phyloP scores from a whole-genome alignment of 257 asterid species.

The Apocynum venetum region DNA sequence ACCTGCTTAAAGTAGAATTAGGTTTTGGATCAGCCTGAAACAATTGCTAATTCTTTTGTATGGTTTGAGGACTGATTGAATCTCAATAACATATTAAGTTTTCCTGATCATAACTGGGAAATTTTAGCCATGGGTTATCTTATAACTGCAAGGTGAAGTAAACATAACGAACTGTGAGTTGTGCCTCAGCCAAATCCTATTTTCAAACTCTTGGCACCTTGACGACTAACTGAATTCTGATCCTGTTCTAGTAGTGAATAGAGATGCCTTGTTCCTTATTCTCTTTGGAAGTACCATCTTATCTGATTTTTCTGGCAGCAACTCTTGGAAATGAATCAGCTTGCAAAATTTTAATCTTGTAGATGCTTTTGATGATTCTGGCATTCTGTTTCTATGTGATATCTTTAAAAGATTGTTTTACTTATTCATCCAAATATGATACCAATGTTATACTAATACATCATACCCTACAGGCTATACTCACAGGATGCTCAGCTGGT shows the following conservation, averaged over 20 bases:
- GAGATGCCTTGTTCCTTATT: not conserved
- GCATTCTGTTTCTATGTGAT: not conserved
- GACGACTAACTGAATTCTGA: not conserved
- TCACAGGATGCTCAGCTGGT: slow-evolving; percentile 98
- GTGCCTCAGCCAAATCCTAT: not conserved
- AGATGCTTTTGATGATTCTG: not conserved
- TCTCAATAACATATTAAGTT: not conserved
- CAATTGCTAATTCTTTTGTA: not conserved
- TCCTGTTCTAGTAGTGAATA: not conserved
- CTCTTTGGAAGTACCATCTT: not conserved
- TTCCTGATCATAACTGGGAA: not conserved
- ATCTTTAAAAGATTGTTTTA: not conserved
- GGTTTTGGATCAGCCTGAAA: not conserved
- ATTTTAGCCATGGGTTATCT: not conserved
- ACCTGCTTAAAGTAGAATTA: not conserved
- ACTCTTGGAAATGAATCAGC: not conserved
- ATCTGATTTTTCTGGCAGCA: not conserved
- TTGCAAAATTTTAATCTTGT: not conserved
- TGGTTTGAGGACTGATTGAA: not conserved
- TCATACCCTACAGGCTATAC: slow-evolving; percentile 64
- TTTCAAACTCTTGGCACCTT: not conserved
- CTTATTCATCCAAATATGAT: not conserved
- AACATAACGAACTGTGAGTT: not conserved
- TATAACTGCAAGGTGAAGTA: not conserved
- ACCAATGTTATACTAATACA: slow-evolving; percentile 19